These are phyloP conservation scores for Picochlorum sp. DNA, from an alignment of 139 green algal genomes.

Conservation along the genomic window DNA sequence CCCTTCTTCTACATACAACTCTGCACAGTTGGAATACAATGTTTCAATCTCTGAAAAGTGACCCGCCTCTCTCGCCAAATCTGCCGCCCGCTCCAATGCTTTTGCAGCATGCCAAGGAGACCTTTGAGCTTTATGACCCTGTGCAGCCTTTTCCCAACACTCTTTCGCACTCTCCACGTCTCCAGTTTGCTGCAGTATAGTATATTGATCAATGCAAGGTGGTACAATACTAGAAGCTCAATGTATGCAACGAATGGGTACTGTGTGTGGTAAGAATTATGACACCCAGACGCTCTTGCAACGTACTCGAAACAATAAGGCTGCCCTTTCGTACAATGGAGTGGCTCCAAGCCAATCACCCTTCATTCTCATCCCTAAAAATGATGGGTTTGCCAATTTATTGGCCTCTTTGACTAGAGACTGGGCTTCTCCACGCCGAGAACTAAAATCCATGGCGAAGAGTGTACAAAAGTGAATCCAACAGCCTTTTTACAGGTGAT, in stretches of 20 bases:
- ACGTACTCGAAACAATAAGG: conserved; percentile 54
- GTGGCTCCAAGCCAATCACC: conserved; percentile 60
- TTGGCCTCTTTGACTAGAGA: conserved; percentile 55
- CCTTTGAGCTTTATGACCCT: conserved; percentile 53
- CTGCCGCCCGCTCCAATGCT: conserved; percentile 34
- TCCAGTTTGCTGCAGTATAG: conserved; percentile 39
- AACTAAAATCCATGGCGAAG: not conserved
- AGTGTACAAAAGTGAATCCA: no score
- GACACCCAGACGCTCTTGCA: not conserved
- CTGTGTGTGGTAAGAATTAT: not conserved
- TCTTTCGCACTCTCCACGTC: conserved; percentile 38
- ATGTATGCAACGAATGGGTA: no score
- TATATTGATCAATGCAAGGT: no score
- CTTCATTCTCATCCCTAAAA: conserved; percentile 57
- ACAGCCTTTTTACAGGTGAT: no score
- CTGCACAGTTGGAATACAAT: conserved; percentile 29
- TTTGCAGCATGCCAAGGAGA: conserved; percentile 69
- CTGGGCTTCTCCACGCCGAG: conserved; percentile 29
- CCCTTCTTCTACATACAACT: conserved; percentile 42
- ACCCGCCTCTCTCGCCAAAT: conserved; percentile 12
- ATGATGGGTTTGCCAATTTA: conserved; percentile 40
- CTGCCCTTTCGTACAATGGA: conserved; percentile 62
- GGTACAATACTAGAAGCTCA: no score
- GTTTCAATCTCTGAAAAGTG: conserved; percentile 10
- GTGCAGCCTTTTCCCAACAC: conserved; percentile 56